Percentiles rank a stretch among this genome's conserved stretches.
Conservation (phyloP, 1,139 yeast genomes). For the Petasospora fabianii region DNA sequence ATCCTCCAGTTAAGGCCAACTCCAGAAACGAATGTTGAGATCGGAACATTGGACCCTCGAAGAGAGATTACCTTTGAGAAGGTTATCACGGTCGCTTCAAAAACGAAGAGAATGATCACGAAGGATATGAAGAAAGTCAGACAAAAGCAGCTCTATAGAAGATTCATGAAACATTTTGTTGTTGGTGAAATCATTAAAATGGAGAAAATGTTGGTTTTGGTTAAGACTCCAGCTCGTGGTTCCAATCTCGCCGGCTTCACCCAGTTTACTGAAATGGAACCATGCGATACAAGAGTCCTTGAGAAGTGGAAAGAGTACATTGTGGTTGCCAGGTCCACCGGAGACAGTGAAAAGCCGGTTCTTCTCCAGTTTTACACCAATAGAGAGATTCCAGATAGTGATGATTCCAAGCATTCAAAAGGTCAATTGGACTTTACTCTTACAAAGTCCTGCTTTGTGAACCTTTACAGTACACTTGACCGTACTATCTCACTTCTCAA, state of each 20-base stretch:
- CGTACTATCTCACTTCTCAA: conserved; percentile 58
- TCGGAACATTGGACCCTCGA: conserved; percentile 7
- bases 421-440: conserved; percentile 30
- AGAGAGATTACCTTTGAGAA: conserved; percentile 10
- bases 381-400: conserved; percentile 35
- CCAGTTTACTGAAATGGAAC: conserved; percentile 43
- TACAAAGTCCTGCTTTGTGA: conserved; percentile 33
- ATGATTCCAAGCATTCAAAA: conserved; percentile 21
- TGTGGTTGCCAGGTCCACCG: conserved; percentile 62
- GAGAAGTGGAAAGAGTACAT: conserved; percentile 77
- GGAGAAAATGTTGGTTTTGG: conserved; percentile 64
- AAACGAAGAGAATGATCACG: conserved; percentile 11
- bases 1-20: conserved; percentile 11
- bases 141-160: conserved; percentile 13
- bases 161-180: conserved; percentile 16
- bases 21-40: conserved; percentile 9
- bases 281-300: conserved; percentile 50
- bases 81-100: conserved; percentile 13
- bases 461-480: conserved; percentile 63
- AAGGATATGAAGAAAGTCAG: conserved; percentile 10
- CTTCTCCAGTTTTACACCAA: conserved; percentile 58
- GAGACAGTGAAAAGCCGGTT: conserved; percentile 45
- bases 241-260: conserved; percentile 24
- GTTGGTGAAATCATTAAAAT: conserved; percentile 62
- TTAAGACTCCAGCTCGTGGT: conserved; percentile 35